phyloP scores from a whole-genome alignment of 306 rosid species.

The Benincasa hispida region DNA sequence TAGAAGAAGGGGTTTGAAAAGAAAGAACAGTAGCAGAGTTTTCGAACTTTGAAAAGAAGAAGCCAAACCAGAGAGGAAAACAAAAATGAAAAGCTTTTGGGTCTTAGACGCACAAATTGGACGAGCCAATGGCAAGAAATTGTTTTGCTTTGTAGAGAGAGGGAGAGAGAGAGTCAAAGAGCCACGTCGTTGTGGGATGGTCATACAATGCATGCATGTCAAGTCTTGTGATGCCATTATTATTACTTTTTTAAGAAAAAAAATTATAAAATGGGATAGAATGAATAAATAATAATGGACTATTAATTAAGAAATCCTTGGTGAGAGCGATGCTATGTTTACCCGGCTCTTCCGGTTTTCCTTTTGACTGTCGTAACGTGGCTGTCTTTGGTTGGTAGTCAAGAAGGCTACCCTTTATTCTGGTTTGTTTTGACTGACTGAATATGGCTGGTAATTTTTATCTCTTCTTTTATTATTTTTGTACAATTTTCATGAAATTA shows the following conservation, averaged over 20 bases:
- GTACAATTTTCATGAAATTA: background rate
- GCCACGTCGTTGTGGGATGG: constrained; percentile 23
- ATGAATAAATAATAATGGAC: background rate
- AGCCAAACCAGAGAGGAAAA: background rate
- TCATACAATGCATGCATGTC: constrained; percentile 23
- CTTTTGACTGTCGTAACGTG: background rate
- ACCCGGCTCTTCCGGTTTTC: background rate
- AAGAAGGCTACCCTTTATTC: background rate
- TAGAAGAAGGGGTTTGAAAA: too few species aligned
- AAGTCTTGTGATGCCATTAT: constrained; percentile 36
- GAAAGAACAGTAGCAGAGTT: background rate
- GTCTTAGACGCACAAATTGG: constrained; percentile 19
- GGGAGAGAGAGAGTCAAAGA: constrained; percentile 38
- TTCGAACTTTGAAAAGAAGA: background rate
- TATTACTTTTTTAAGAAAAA: background rate
- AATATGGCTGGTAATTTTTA: background rate
- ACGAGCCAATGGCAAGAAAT: constrained; percentile 12
- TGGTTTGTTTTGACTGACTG: background rate
- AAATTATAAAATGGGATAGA: background rate
- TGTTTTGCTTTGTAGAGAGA: constrained; percentile 13
- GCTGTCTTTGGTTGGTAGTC: background rate
- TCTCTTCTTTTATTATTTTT: background rate
- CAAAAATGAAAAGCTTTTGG: background rate
- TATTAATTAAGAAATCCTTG: constrained; percentile 3
- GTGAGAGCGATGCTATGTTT: background rate